Percentiles rank a stretch among this genome's conserved stretches.
Evolutionary conservation across 441 rosid species (phyloP).

Genomic region (Hypseocharis bilobata): DNA sequence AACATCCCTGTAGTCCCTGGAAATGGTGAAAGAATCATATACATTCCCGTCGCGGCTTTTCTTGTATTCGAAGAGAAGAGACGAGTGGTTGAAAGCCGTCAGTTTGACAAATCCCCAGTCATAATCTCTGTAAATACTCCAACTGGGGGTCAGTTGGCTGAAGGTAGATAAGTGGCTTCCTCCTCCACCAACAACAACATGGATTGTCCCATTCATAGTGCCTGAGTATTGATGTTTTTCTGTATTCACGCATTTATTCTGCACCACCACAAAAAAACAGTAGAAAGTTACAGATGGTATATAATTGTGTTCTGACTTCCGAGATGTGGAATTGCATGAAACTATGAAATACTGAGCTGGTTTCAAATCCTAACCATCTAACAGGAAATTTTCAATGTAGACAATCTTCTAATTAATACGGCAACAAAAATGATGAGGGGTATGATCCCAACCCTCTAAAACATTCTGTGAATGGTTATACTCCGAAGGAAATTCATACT

Average conservation of each 20-base stretch:
- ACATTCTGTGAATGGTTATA: no score
- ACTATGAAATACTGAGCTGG: background rate
- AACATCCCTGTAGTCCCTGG: conserved; percentile 72
- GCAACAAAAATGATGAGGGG: no score
- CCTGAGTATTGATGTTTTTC: conserved; percentile 58
- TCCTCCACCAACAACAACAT: conserved; percentile 76
- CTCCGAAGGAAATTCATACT: background rate
- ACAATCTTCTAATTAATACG: no score
- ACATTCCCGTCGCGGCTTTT: conserved; percentile 64
- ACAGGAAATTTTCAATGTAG: no score
- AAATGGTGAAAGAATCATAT: conserved; percentile 66
- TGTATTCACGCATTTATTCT: conserved; percentile 55
- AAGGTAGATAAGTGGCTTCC: conserved; percentile 59
- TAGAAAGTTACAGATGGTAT: background rate
- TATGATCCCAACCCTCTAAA: no score
- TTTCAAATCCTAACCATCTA: background rate
- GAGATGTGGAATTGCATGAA: background rate
- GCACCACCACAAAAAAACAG: conserved; percentile 18
- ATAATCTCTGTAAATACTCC: conserved; percentile 69
- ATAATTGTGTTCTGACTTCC: background rate
- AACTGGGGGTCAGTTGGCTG: conserved; percentile 38
- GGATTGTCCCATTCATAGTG: conserved; percentile 63
- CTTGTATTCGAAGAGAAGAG: conserved; percentile 73
- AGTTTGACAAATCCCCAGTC: conserved; percentile 79
- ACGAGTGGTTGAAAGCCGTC: conserved; percentile 67